Evolutionary conservation across 352 stramenopile species (phyloP).

Genomic region (Globisporangium uncinulatum): DNA sequence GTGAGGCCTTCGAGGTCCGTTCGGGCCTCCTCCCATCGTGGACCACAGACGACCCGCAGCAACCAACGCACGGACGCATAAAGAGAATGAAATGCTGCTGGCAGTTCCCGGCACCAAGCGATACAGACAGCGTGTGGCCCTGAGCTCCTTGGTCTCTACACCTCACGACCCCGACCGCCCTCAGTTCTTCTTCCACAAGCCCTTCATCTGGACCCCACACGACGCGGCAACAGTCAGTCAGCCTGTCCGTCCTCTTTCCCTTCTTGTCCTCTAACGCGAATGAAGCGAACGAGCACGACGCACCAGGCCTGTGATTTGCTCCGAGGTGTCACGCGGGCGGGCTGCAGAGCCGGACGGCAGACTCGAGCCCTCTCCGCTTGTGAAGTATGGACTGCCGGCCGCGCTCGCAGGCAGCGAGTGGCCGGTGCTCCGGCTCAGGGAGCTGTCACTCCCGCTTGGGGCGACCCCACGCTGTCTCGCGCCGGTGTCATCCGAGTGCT

Average conservation of each 20-base stretch:
- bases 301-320: conserved; percentile 51
- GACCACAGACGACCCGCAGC: too few species aligned
- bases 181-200: conserved; percentile 81
- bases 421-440: conserved; percentile 10
- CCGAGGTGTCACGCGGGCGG: conserved; percentile 25
- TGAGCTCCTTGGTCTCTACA: too few species aligned
- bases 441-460: conserved; percentile 13
- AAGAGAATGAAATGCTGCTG: too few species aligned
- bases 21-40: neutral
- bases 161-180: neutral
- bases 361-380: conserved; percentile 17
- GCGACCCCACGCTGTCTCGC: conserved; percentile 1
- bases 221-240: neutral
- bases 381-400: conserved; percentile 22
- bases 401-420: conserved; percentile 6
- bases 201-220: conserved; percentile 47
- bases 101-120: too few species aligned
- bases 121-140: too few species aligned
- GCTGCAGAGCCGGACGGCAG: conserved; percentile 22
- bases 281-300: neutral
- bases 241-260: neutral
- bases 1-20: neutral
- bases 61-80: too few species aligned
- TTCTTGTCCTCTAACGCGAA: neutral
- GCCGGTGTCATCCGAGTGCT: conserved; percentile 3